These are phyloP conservation scores for Rehmannia glutinosa DNA, from an alignment of 257 asterid genomes.

Conservation along the genomic window DNA sequence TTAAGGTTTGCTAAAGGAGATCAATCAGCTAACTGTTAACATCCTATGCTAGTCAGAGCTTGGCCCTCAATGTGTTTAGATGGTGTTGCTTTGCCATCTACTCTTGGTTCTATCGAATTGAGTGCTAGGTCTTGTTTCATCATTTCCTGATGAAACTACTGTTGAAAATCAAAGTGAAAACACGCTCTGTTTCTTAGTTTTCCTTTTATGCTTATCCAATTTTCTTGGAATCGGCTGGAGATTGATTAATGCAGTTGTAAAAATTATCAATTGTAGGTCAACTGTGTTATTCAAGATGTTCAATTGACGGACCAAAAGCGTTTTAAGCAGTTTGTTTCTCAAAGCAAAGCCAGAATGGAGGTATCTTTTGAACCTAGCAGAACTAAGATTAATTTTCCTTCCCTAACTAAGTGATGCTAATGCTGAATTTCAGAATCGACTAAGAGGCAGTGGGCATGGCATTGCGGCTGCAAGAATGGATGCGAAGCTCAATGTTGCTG, in stretches of 20 bases:
- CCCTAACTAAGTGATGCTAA: slow-evolving; percentile 16
- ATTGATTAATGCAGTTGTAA: slow-evolving; percentile 10
- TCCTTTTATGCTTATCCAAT: too few species aligned
- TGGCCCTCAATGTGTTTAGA: too few species aligned
- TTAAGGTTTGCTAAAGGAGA: neutral
- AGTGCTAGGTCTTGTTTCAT: too few species aligned
- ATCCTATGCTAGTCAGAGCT: too few species aligned
- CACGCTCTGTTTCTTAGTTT: too few species aligned
- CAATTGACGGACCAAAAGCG: slow-evolving; percentile 91
- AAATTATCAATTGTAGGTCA: slow-evolving; percentile 51
- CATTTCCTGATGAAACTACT: too few species aligned
- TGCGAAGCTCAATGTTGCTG: slow-evolving; percentile 94
- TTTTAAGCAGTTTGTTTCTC: slow-evolving; percentile 95
- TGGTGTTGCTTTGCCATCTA: too few species aligned
- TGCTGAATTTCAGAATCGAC: slow-evolving; percentile 65
- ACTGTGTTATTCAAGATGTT: slow-evolving; percentile 88
- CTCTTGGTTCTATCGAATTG: too few species aligned
- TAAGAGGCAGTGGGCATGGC: slow-evolving; percentile 98
- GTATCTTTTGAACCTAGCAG: slow-evolving; percentile 31
- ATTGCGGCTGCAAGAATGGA: slow-evolving; percentile 97
- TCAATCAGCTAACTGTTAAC: neutral
- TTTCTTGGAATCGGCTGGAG: slow-evolving; percentile 21
- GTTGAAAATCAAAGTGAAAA: too few species aligned
- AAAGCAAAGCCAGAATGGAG: slow-evolving; percentile 99
- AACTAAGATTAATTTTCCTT: neutral